Percentiles rank a stretch among this genome's conserved stretches.
Conservation (phyloP, 768 basidiomycete species). For the Tricholoma hemisulphureum region DNA sequence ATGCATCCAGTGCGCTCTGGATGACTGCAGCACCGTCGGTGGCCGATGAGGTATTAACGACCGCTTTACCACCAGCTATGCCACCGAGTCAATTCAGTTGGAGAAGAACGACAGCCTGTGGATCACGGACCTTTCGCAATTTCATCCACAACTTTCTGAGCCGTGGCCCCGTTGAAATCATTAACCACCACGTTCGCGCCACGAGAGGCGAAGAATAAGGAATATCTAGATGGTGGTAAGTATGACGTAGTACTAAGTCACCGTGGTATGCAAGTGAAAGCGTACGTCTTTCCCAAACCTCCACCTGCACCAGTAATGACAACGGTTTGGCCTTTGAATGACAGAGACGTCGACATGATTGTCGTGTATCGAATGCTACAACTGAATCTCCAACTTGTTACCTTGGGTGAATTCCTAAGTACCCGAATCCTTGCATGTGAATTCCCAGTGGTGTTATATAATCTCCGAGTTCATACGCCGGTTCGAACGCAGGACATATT, state of each 20-base stretch:
- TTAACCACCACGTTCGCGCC: slow-evolving; percentile 96
- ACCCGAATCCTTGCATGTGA: background rate
- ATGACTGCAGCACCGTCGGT: slow-evolving; percentile 86
- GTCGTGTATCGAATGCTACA: background rate
- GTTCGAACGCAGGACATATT: too few species aligned
- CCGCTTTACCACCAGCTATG: slow-evolving; percentile 85
- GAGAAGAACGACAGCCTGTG: background rate
- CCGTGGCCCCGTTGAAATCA: slow-evolving; percentile 85
- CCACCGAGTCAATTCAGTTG: slow-evolving; percentile 3
- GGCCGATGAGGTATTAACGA: slow-evolving; percentile 82
- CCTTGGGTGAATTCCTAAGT: background rate
- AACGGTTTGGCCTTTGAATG: slow-evolving; percentile 88
- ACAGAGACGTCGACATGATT: slow-evolving; percentile 55
- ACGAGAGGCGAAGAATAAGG: slow-evolving; percentile 85
- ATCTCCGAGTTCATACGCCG: too few species aligned
- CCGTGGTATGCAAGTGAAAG: background rate
- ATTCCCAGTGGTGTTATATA: too few species aligned
- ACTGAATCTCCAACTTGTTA: too few species aligned
- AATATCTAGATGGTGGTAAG: slow-evolving; percentile 57
- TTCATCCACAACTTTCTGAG: slow-evolving; percentile 89
- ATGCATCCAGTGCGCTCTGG: slow-evolving; percentile 79
- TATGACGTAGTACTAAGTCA: slow-evolving; percentile 8
- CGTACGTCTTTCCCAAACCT: slow-evolving; percentile 89
- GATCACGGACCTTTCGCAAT: slow-evolving; percentile 68
- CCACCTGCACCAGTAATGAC: slow-evolving; percentile 95